Conservation (phyloP, 2,329 filamentous ascomycete species). For the Paraconiothyrium brasiliense region DNA sequence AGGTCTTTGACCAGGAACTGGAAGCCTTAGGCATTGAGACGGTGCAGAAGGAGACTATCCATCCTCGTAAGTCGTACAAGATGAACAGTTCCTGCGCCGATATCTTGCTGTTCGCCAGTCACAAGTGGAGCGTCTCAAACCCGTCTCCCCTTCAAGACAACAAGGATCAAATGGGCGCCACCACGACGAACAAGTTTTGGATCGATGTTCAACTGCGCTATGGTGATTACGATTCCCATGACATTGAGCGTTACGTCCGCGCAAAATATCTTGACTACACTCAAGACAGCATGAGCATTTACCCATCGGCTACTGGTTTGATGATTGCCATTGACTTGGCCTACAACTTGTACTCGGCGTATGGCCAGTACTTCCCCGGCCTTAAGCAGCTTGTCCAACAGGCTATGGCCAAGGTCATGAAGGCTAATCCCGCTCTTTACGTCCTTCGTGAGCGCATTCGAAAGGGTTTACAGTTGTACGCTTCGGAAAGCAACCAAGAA, state of each 20-base stretch:
- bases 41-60: constrained; percentile 98
- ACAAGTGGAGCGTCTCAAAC: constrained; percentile 98
- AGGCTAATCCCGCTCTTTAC: constrained; percentile 96
- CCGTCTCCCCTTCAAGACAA: constrained; percentile 95
- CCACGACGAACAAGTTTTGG: constrained; percentile 99
- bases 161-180: constrained; percentile 92
- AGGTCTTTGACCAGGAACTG: constrained; percentile 97
- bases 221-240: constrained; percentile 98
- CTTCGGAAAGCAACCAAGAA: constrained; percentile 98
- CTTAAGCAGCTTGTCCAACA: constrained; percentile 95
- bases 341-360: constrained; percentile 98
- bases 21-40: constrained; percentile 96
- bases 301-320: constrained; percentile 92
- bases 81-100: constrained; percentile 99
- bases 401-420: constrained; percentile 99
- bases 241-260: constrained; percentile 96
- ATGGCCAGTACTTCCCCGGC: constrained; percentile 98
- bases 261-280: constrained; percentile 99
- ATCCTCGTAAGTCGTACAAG: constrained; percentile 99
- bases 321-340: constrained; percentile 98
- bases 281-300: constrained; percentile 98
- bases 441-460: constrained; percentile 97
- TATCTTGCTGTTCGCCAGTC: constrained; percentile 93
- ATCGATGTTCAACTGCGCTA: constrained; percentile 96
- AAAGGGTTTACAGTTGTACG: constrained; percentile 97